A percentile compares a stretch with the other conserved stretches of the same genome.
phyloP scores from a whole-genome alignment of 345 rosid genomes.

The Eucalyptus victrix region DNA sequence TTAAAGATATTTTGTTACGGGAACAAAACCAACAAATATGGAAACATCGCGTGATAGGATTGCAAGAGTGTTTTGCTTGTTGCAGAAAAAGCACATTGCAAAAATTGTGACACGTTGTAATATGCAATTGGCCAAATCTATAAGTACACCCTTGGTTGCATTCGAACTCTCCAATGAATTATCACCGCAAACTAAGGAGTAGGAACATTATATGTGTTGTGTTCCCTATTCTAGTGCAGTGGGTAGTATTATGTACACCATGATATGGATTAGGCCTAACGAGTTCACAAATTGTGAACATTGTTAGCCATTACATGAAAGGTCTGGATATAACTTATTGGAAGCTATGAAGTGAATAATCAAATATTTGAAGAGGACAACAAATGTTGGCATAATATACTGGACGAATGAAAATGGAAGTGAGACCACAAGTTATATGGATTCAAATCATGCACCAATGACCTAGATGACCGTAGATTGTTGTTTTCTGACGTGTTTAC shows the following conservation, averaged over 20 bases:
- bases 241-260: background rate
- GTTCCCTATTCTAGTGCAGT: background rate
- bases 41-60: rapidly evolving
- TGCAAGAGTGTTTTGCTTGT: background rate
- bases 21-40: too few species aligned
- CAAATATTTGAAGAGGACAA: background rate
- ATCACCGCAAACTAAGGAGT: rapidly evolving
- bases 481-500: background rate
- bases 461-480: background rate
- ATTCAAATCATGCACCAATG: background rate
- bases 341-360: background rate
- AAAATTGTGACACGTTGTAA: too few species aligned
- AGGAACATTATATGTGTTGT: rapidly evolving
- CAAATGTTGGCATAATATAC: too few species aligned
- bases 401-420: rapidly evolving
- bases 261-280: background rate
- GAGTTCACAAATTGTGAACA: background rate
- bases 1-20: rapidly evolving
- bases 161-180: too few species aligned
- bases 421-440: background rate
- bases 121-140: rapidly evolving
- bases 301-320: background rate
- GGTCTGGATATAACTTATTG: rapidly evolving
- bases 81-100: background rate
- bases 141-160: background rate